Base-by-base conservation (phyloP, 225 moss, liverwort and hornwort species). In the Polytrichum commune region DNA sequence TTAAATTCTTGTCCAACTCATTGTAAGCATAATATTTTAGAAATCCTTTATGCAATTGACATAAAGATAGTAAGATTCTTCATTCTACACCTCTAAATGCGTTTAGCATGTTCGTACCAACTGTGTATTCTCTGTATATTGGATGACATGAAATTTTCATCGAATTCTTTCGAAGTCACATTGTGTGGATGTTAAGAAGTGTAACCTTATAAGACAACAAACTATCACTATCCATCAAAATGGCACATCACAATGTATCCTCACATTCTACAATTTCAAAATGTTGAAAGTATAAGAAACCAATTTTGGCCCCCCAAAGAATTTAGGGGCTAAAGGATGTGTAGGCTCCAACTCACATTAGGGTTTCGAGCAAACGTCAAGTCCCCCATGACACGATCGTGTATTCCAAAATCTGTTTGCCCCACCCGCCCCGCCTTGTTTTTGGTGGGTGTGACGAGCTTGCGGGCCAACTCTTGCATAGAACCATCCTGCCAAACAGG, bases 371-470 rank as follows among this genome's bases (percentile, higher is more conserved):
- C 70, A 54, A 61, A 74, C 23, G 62, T 55, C 18, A 77, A 79
- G 68, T 88, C 84, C n/a, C 84, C 79, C 64, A 79, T 79, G 18
- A 81, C 84, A 9, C 82, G 79, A 65, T 88, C 87, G 2, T 72
- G 55, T 24, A 23, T 46, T 66, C 65, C 74, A 38, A 79, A 88
- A 57, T 55, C 56, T 2, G 53, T 79, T 29, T 84, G 70, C 62
- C 79, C 87, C 1, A 46, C 46, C 46, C 46, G 46, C 46, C 46
- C 46, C 0, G 4, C 29, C 20, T 65, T 75, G 25, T 26, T 0
- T 33, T 62, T 58, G 16, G 56, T 19, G 38, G 87, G 77, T 0
- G 58, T 55, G 18, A 55, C 32, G 13, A 73, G 79, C 68, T 75
- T 75, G 19, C 79, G 84, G 1, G 16, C 61, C 56, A 75, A 67